Evolutionary conservation across 768 basidiomycete genomes (phyloP), one percentile per base, ranked within the genome.

Genomic region (Mycena capillaripes): DNA sequence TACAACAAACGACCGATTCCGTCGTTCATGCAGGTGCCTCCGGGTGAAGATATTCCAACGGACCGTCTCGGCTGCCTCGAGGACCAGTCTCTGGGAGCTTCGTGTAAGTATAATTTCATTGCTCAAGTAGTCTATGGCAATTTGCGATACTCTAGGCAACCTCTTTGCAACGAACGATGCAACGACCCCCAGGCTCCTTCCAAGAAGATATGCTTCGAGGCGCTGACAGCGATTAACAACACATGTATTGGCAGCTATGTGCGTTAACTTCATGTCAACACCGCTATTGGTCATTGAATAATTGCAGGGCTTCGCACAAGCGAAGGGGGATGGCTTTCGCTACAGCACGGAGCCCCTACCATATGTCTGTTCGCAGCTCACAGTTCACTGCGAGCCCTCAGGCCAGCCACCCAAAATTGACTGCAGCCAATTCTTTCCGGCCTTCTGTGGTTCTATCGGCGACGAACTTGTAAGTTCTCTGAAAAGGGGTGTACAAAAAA

Each of bases 171-270:
- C 17, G 12, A 53, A 53, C 52, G 16, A 29, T 14, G 52, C 52
- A 53, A 53, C 52, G 52, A 53, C 52, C 52, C 52, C 27, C 52
- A 53, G 52, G 52, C 29, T 53, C 52, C 52, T 53, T 53, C 52
- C 52, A 19, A 53, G 27, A 53, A 53, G 52, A 53, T 53, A 53
- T 53, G 52, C 52, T 29, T 53, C 52, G 52, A 53, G 52, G 52
- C 52, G 52, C 52, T 53, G 52, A 53, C 52, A 53, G 21, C 25
- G 25, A 4, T 53, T 53, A 53, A 53, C 52, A 53, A 53, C 17
- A 53, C 52, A 53, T 53, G 52, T 53, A 17, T 27, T 53, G 52
- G 16, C 52, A 17, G 52, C 52, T 10, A 7, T 17, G 52, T 53
- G 29, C 25, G 52, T 29, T 53, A 53, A 30, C 52, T 53, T 53